These are phyloP conservation scores for Pythium aquatile DNA, from an alignment of 352 stramenopile genomes.

Conservation along the genomic window DNA sequence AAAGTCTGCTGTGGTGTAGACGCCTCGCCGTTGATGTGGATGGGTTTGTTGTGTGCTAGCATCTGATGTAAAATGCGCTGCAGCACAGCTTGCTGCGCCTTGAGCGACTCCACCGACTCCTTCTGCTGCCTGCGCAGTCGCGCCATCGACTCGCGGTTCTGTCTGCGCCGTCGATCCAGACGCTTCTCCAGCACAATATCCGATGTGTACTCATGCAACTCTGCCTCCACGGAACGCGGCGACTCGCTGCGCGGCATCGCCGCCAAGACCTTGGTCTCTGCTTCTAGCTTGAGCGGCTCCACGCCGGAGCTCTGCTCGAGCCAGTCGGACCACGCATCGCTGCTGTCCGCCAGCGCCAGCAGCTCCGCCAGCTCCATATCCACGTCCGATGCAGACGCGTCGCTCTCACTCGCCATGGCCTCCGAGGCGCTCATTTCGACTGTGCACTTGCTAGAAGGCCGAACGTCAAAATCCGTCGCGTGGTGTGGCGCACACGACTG, in stretches of 20 bases:
- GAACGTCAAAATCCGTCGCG: not conserved
- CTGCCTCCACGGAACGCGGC: conserved; percentile 6
- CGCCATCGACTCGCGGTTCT: conserved; percentile 7
- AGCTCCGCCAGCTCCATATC: conserved; percentile 7
- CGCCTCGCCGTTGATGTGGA: not conserved
- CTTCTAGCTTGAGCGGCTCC: not conserved
- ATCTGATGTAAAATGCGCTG: conserved; percentile 1
- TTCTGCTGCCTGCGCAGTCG: not conserved
- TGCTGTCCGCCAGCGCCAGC: conserved; percentile 3
- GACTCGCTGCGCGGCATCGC: conserved; percentile 8
- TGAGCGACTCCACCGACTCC: conserved; percentile 1
- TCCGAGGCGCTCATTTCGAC: not conserved
- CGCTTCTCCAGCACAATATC: not conserved
- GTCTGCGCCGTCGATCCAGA: not conserved
- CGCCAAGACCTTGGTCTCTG: not conserved
- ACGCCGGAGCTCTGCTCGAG: not conserved
- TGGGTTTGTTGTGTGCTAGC: conserved; percentile 5
- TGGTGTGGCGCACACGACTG: not conserved
- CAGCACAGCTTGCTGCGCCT: not conserved
- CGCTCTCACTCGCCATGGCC: not conserved
- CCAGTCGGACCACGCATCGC: not conserved
- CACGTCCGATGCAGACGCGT: not conserved
- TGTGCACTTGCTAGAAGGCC: too few relatives aligned
- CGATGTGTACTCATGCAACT: not conserved
- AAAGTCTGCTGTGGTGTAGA: not conserved